phyloP scores from a whole-genome alignment of 2,329 filamentous ascomycete genomes.

The Leptographium flavum region DNA sequence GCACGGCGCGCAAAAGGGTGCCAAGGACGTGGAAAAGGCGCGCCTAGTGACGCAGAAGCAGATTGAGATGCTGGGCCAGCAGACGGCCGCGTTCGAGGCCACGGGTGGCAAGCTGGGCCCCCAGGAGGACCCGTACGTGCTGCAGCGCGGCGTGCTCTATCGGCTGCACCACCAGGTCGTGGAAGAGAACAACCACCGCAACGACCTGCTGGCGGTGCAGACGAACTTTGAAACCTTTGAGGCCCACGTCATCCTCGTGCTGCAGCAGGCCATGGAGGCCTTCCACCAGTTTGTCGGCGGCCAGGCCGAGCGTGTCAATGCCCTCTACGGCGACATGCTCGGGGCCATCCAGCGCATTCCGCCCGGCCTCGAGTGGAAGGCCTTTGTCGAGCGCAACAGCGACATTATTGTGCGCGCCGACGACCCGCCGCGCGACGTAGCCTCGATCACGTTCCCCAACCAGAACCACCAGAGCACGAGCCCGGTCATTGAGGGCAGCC shows the following conservation, averaged over 20 bases:
- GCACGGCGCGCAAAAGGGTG: slow-evolving; percentile 65
- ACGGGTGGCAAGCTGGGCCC: slow-evolving; percentile 56
- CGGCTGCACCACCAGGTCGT: slow-evolving; percentile 80
- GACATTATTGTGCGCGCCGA: slow-evolving; percentile 65
- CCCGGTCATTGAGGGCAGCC: slow-evolving; percentile 70
- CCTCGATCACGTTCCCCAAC: slow-evolving; percentile 73
- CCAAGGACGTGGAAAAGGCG: slow-evolving; percentile 85
- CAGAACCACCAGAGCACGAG: slow-evolving; percentile 69
- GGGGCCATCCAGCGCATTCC: slow-evolving; percentile 63
- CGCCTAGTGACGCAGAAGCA: slow-evolving; percentile 82
- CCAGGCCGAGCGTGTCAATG: slow-evolving; percentile 68
- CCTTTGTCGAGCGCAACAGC: slow-evolving; percentile 60
- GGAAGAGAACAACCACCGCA: slow-evolving; percentile 91
- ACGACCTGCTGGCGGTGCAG: slow-evolving; percentile 85
- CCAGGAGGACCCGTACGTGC: slow-evolving; percentile 72
- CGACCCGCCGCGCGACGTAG: slow-evolving; percentile 57
- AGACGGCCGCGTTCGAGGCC: slow-evolving; percentile 68
- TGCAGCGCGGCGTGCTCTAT: slow-evolving; percentile 69
- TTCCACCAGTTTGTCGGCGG: slow-evolving; percentile 70
- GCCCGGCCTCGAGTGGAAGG: slow-evolving; percentile 80
- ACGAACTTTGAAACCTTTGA: slow-evolving; percentile 82
- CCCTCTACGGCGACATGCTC: slow-evolving; percentile 76
- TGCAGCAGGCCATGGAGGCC: slow-evolving; percentile 70
- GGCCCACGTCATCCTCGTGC: slow-evolving; percentile 63
- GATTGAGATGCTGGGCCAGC: slow-evolving; percentile 82